A percentile compares a stretch with the other conserved stretches of the same genome.
Evolutionary conservation across 495 filamentous ascomycete genomes (phyloP).

Genomic region (Aspergillus conjunctus): DNA sequence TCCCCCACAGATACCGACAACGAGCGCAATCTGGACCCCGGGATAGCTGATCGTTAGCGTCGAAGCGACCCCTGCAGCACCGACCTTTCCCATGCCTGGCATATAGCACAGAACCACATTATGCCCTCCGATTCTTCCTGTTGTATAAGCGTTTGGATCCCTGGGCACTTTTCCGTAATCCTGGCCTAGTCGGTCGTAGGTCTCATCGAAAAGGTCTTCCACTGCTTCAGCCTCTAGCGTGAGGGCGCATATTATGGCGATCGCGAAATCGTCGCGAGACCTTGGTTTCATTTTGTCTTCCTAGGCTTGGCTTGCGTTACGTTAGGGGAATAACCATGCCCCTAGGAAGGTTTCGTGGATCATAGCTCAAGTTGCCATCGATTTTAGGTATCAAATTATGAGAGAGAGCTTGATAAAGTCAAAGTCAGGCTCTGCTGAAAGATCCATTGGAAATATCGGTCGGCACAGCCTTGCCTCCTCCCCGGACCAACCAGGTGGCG

Average conservation of each 20-base stretch:
- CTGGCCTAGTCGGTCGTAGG: constrained; percentile 20
- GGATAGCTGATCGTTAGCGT: constrained; percentile 34
- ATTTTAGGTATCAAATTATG: too few relatives aligned
- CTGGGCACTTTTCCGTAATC: neutral
- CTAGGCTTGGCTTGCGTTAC: too few relatives aligned
- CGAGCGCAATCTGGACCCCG: constrained; percentile 23
- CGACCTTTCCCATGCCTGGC: constrained; percentile 37
- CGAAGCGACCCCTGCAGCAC: constrained; percentile 29
- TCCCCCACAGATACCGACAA: constrained; percentile 37
- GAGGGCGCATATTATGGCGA: constrained; percentile 17
- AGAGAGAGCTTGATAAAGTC: too few relatives aligned
- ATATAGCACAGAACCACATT: constrained; percentile 39
- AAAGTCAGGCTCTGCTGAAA: too few relatives aligned
- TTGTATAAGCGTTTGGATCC: constrained; percentile 30
- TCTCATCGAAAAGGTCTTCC: constrained; percentile 31
- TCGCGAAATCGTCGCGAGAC: constrained; percentile 27
- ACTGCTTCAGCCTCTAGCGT: constrained; percentile 33
- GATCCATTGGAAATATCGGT: too few relatives aligned
- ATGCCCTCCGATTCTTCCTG: constrained; percentile 37
- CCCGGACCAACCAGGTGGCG: too few relatives aligned
- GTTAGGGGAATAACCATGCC: too few relatives aligned
- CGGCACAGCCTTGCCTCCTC: too few relatives aligned
- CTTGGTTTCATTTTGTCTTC: too few relatives aligned
- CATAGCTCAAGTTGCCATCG: too few relatives aligned
- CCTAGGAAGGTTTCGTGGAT: too few relatives aligned